phyloP scores from a whole-genome alignment of 2,329 filamentous ascomycete genomes.

The Pestalotiopsis sp. region DNA sequence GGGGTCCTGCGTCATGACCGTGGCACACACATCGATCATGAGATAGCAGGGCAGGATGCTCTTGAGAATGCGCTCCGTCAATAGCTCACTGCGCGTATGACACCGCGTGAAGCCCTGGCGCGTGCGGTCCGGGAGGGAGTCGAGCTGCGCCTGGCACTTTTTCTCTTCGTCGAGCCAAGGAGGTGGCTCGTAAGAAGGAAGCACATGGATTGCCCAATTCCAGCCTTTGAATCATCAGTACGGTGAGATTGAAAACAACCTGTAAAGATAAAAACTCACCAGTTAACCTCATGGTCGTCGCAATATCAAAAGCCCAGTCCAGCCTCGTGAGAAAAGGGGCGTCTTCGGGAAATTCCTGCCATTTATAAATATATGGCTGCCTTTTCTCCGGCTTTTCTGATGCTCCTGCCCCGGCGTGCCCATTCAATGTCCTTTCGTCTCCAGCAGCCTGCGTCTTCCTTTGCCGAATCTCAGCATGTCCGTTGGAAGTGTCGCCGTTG shows the following conservation, averaged over 20 bases:
- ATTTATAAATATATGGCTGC: constrained; percentile 54
- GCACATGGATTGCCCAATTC: constrained; percentile 56
- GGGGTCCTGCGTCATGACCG: constrained; percentile 73
- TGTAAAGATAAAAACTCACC: constrained; percentile 41
- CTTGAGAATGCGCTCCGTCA: constrained; percentile 45
- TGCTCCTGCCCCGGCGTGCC: background rate
- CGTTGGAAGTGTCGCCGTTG: background rate
- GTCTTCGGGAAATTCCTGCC: constrained; percentile 60
- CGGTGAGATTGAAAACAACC: background rate
- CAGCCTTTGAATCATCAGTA: constrained; percentile 46
- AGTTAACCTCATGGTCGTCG: constrained; percentile 55
- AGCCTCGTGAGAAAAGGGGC: constrained; percentile 52
- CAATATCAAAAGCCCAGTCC: constrained; percentile 59
- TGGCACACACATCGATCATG: constrained; percentile 70
- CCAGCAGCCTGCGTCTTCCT: background rate
- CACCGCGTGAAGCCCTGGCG: constrained; percentile 49
- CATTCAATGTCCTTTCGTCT: background rate
- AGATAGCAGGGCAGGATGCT: constrained; percentile 63
- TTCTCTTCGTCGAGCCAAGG: constrained; percentile 41
- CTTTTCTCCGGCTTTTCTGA: background rate
- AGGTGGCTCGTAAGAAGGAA: constrained; percentile 44
- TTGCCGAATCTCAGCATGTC: background rate
- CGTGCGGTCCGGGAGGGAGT: constrained; percentile 44
- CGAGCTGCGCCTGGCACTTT: constrained; percentile 36
- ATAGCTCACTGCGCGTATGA: constrained; percentile 45